Evolutionary conservation across 78 protist species (phyloP), one percentile per base, ranked within the genome.

Genomic region (Monocercomonoides exilis): DNA sequence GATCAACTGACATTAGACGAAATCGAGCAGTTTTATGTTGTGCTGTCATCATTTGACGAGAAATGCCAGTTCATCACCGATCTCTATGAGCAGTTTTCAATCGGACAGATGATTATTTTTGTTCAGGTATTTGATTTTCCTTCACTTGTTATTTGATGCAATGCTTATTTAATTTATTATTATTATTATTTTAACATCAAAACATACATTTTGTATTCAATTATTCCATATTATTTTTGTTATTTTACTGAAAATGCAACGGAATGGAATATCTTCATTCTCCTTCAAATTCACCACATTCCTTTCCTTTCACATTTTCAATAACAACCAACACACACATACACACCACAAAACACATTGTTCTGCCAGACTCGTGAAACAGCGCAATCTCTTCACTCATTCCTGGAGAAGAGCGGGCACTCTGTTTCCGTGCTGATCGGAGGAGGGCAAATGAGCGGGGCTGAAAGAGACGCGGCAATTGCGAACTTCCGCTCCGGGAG

Each of bases 1-100:
- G 91, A 81, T 33, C 88, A 89, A 45, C 89, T 89, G 35, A 84
- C 91, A 33, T 41, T 89, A 0, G 87, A 89, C 21, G 91, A 87
- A 45, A 89, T 89, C 85, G 44, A 33, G 34, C 91, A 89, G 64
- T 89, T 54, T 44, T 89, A 34, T 70, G 1, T 89, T 36, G 82
- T 33, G 11, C 5, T 79, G 11, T 54, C 21, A 54, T 54, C 70
- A 54, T 29, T 21, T 54, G 70, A 54, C 70, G 70, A 54, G 21
- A 6, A 21, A 6, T 79, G n/a, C 5, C 43, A 79, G 11, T 21
- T 79, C 43, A 33, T 79, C 43, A 41, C 11, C 43, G 43, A 79
- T 33, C 4, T 79, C 11, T 79, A 32, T 41, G 6, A 4, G 82
- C 6, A 6, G 21, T 21, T 79, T 4, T 6, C 43, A 6, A 79